These are phyloP conservation scores for Diaporthe sp. DNA, from an alignment of 2,329 filamentous ascomycete genomes.

Conservation along the genomic window DNA sequence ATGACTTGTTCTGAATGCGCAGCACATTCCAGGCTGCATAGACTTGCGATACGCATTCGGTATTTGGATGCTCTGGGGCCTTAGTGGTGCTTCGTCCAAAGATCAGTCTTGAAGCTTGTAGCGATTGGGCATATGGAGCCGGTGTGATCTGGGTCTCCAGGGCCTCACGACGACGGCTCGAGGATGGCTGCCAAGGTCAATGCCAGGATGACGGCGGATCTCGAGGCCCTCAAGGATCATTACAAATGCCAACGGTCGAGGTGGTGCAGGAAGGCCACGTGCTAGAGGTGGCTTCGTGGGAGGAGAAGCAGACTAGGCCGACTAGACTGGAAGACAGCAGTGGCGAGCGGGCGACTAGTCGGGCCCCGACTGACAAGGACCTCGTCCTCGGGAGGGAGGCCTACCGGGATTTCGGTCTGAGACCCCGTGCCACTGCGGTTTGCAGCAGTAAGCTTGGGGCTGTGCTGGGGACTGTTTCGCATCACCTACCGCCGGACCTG, in stretches of 20 bases:
- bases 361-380: conserved; percentile 19
- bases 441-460: conserved; percentile 28
- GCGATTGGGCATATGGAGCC: neutral
- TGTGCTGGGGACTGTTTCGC: conserved; percentile 30
- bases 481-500: conserved; percentile 26
- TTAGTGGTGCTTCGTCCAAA: neutral
- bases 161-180: neutral
- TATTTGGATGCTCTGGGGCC: neutral
- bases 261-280: conserved; percentile 13
- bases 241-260: neutral
- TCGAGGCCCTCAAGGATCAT: neutral
- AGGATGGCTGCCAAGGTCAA: neutral
- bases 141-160: neutral
- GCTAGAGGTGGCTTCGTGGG: conserved; percentile 1
- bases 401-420: conserved; percentile 30
- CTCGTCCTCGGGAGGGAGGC: conserved; percentile 25
- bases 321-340: neutral
- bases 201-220: neutral
- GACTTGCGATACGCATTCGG: neutral
- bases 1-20: neutral
- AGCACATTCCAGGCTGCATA: neutral
- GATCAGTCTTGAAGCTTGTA: neutral
- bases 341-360: conserved; percentile 12
- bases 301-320: neutral
- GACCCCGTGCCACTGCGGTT: conserved; percentile 22